phyloP scores from a whole-genome alignment of 352 stramenopile species.

The Plasmopara viticola region DNA sequence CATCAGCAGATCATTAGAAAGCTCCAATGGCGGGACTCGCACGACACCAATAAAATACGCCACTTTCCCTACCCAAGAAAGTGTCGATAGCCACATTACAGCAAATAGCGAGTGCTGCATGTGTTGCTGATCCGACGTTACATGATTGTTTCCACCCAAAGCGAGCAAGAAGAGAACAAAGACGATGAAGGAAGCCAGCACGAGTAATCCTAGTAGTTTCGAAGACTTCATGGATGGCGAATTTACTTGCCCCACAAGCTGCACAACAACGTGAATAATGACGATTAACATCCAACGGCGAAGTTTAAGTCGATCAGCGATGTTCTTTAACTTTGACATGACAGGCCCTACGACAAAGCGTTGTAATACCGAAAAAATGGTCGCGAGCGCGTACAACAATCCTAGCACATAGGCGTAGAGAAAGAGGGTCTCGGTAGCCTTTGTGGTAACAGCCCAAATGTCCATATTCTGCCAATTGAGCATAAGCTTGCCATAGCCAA shows the following conservation, averaged over 20 bases:
- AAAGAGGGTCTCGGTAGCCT: constrained; percentile 25
- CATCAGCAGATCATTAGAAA: constrained; percentile 42
- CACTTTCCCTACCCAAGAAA: constrained; percentile 64
- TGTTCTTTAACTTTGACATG: constrained; percentile 21
- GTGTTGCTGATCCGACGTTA: constrained; percentile 42
- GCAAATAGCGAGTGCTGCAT: constrained; percentile 56
- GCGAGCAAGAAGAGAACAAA: constrained; percentile 46
- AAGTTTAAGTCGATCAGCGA: constrained; percentile 26
- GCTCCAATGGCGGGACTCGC: constrained; percentile 25
- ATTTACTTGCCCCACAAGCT: constrained; percentile 34
- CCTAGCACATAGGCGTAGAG: constrained; percentile 56
- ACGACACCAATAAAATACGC: constrained; percentile 48
- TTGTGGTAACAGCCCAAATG: constrained; percentile 3
- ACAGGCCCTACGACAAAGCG: constrained; percentile 30
- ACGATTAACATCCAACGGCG: constrained; percentile 44
- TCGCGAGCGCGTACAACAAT: constrained; percentile 38
- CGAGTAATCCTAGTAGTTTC: constrained; percentile 42
- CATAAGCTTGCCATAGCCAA: constrained; percentile 14
- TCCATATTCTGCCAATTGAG: background rate
- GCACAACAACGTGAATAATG: constrained; percentile 31
- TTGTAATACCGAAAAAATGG: constrained; percentile 33
- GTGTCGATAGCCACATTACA: constrained; percentile 41
- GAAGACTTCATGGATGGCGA: constrained; percentile 23
- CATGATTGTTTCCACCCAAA: constrained; percentile 32
- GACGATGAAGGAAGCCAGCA: constrained; percentile 36